Base-by-base conservation (phyloP, 768 basidiomycete genomes). In the Cubamyces sp. region DNA sequence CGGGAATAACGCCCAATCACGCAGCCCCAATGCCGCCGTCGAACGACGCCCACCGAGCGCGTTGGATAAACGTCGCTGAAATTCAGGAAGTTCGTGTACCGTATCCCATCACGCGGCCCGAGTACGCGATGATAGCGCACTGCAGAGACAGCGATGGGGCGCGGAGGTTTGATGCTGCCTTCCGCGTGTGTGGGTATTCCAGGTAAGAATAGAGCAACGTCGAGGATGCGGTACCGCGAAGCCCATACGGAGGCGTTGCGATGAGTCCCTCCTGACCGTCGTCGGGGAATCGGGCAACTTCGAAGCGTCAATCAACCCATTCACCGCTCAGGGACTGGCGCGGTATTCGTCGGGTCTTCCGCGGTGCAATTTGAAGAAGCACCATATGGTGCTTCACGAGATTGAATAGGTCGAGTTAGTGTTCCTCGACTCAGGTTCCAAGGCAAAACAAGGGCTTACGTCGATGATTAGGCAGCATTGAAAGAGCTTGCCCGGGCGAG, bases 51-150 rank as follows among this genome's bases (percentile, higher is more conserved):
- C 34, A 43, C 14, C 18, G 21, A 18, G 49, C 25, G 49, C 45
- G 30, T 45, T 52, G 62, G 62, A 59, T 54, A 55, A 64, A 59
- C 57, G 53, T 64, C 62, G 62, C 57, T 7, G 50, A 64, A 64
- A 55, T 28, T 11, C 19, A 42, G 57, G 42, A 47, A 45, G 30
- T 40, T 25, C n/a, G 9, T 30, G 16, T 14, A 4, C 54, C 6
- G 16, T n/a, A n/a, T 18, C 15, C 18, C 23, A 21, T 62, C 55
- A 62, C 51, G 61, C 42, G 54, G 30, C 18, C 37, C 45, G 37
- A 15, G 23, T 3, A 9, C n/a, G 25, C 21, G 12, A 2, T n/a
- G 15, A 28, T 40, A 28, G 42, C 4, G 19, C 15, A 15, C 30
- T 23, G 46, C 23, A 12, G 18, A 43, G 16, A n/a, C 16, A 1